Percentiles rank a stretch among this genome's conserved stretches.
These are phyloP conservation scores for Wallacemonas collosoma DNA, from an alignment of 208 protist species.

Conservation along the genomic window DNA sequence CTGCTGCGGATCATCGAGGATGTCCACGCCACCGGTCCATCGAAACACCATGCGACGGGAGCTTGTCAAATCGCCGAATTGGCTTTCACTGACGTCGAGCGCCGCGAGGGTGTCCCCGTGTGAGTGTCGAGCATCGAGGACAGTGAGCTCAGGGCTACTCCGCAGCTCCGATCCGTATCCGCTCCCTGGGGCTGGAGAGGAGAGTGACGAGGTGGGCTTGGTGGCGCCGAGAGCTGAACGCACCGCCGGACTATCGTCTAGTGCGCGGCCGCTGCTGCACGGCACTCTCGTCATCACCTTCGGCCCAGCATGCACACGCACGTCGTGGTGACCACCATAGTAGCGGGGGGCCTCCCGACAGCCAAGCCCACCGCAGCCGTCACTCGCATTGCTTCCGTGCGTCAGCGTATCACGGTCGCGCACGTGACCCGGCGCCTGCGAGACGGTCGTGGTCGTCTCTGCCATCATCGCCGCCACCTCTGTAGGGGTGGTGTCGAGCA, in stretches of 20 bases:
- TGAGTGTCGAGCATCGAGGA: background rate
- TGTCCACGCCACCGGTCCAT: conserved; percentile 23
- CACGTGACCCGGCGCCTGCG: background rate
- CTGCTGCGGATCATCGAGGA: conserved; percentile 24
- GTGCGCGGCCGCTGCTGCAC: background rate
- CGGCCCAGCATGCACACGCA: background rate
- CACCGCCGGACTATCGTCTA: background rate
- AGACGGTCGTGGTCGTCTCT: background rate
- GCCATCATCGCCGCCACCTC: conserved; percentile 3
- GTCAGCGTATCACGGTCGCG: background rate
- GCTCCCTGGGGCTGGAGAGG: background rate
- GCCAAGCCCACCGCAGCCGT: background rate
- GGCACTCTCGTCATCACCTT: background rate
- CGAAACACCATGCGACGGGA: background rate
- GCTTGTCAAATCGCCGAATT: background rate
- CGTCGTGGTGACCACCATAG: conserved; percentile 14
- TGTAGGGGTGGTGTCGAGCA: background rate
- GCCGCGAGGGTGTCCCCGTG: conserved; percentile 5
- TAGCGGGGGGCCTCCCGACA: conserved; percentile 14
- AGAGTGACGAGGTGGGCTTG: background rate
- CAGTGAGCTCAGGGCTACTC: background rate
- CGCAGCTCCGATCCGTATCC: background rate
- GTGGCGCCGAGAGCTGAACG: background rate
- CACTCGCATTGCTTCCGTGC: background rate
- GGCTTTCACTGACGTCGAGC: background rate